Evolutionary conservation across 257 asterid genomes (phyloP).

Genomic region (Ocimum tenuiflorum): DNA sequence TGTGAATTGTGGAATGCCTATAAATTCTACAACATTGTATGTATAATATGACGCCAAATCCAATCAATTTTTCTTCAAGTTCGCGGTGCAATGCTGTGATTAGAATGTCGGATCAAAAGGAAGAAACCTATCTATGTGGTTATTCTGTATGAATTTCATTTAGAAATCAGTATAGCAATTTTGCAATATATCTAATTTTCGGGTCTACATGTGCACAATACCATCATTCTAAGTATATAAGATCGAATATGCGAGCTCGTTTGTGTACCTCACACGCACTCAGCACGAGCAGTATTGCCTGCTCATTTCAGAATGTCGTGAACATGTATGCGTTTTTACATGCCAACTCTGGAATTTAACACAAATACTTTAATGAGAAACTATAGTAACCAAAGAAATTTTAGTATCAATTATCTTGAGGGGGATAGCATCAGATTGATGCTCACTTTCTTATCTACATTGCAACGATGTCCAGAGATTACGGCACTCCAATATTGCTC

Average conservation of each 20-base stretch:
- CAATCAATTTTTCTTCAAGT: not conserved
- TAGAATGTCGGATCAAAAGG: not conserved
- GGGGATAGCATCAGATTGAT: not conserved
- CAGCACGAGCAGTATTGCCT: too few species aligned
- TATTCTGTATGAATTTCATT: too few species aligned
- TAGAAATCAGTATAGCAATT: not conserved
- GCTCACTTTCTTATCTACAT: conserved; percentile 73
- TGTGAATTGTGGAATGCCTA: not conserved
- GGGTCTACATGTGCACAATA: not conserved
- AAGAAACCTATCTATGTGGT: too few species aligned
- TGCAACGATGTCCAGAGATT: conserved; percentile 79
- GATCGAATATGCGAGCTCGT: too few species aligned
- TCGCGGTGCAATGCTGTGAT: not conserved
- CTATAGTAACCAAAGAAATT: not conserved
- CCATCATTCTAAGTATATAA: too few species aligned
- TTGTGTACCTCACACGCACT: too few species aligned
- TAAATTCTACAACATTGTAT: not conserved
- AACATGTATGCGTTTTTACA: conserved; percentile 61
- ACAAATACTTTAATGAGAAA: not conserved
- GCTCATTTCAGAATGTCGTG: conserved; percentile 51
- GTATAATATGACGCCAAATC: not conserved
- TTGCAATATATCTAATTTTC: not conserved
- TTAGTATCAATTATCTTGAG: not conserved
- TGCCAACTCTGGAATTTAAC: conserved; percentile 58
- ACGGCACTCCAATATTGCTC: too few species aligned